These are phyloP conservation scores for Solanum chilense DNA, from an alignment of 257 asterid species.

Conservation along the genomic window DNA sequence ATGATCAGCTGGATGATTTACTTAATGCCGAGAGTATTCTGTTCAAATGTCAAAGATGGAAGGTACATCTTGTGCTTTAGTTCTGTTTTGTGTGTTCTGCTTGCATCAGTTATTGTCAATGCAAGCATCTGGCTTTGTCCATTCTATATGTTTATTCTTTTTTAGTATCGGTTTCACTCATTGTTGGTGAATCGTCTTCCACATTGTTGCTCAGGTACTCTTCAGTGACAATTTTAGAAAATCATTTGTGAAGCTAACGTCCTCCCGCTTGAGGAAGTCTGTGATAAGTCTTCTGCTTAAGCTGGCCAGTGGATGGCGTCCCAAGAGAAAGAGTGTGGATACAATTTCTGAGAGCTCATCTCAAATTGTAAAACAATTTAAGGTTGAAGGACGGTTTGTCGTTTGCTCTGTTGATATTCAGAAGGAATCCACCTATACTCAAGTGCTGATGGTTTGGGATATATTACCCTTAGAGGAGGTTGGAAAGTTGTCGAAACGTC, in stretches of 20 bases:
- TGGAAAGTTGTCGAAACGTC: slow-evolving; percentile 30
- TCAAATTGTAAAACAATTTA: slow-evolving; percentile 35
- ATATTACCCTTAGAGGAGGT: slow-evolving; percentile 33
- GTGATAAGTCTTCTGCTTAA: slow-evolving; percentile 26
- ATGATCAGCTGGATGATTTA: slow-evolving; percentile 52
- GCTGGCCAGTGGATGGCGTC: slow-evolving; percentile 72
- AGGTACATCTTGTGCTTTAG: slow-evolving; percentile 23
- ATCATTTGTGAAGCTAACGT: slow-evolving; percentile 31
- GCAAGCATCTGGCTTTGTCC: neutral
- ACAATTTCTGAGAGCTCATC: slow-evolving; percentile 28
- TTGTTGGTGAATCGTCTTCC: neutral
- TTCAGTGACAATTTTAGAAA: slow-evolving; percentile 46
- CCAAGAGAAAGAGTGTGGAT: slow-evolving; percentile 40
- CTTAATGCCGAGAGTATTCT: slow-evolving; percentile 33
- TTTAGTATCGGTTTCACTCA: neutral
- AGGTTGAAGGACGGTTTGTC: slow-evolving; percentile 29
- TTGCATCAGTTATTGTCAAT: neutral
- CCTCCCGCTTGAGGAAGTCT: slow-evolving; percentile 20
- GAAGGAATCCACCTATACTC: slow-evolving; percentile 26
- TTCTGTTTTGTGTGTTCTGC: neutral
- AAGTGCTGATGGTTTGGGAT: slow-evolving; percentile 62
- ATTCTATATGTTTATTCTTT: neutral
- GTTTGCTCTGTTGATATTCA: slow-evolving; percentile 45
- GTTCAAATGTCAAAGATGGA: slow-evolving; percentile 47
- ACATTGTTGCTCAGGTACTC: slow-evolving; percentile 25